Evolutionary conservation across 805 yeast species (phyloP), one percentile per base, ranked within the genome.

Genomic region (Dipodascus albidus): DNA sequence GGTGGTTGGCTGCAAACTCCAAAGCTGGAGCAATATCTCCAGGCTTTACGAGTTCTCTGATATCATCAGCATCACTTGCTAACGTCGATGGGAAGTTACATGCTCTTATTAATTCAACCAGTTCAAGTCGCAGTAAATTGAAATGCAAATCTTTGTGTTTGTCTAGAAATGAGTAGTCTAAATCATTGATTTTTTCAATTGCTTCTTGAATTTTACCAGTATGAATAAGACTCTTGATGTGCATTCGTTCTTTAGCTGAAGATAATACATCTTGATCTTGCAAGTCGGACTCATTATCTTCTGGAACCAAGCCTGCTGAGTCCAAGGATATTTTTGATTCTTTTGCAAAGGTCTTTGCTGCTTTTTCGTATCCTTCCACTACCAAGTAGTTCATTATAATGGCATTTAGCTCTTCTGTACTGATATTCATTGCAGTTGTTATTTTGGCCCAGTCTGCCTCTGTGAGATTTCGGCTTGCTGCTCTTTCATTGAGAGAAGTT

Each of bases 51-150:
- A 55, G 50, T 17, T 54, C 50, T 8, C 52, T 48, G 3, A 55
- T 49, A n/a, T 55, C 55, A 3, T 53, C 55, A 8, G 51, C 23
- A 22, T 47, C 24, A 11, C 33, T 27, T 8, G 52, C 49, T 3
- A 63, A 52, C 49, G 65, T 66, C 31, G 66, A 59, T 11, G 62
- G 56, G 20, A 61, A 59, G 50, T 73, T 70, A 47, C 81, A 79
- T n/a, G 64, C 64, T 41, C 91, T 69, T 38, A 89, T 87, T 79
- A 85, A 81, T 67, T 90, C 96, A 38, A 88, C 82, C 58, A 90
- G 71, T 60, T 83, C 84, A 58, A 88, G 70, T 50, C 90, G 74
- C 55, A 88, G 69, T 41, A 89, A 69, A 62, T 83, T 79, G 70
- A 87, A 88, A 66, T 87, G 87, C 23, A 87, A 69, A 23, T 76